Base-by-base conservation (phyloP, 768 basidiomycete species). In the Podaxis pistillaris region DNA sequence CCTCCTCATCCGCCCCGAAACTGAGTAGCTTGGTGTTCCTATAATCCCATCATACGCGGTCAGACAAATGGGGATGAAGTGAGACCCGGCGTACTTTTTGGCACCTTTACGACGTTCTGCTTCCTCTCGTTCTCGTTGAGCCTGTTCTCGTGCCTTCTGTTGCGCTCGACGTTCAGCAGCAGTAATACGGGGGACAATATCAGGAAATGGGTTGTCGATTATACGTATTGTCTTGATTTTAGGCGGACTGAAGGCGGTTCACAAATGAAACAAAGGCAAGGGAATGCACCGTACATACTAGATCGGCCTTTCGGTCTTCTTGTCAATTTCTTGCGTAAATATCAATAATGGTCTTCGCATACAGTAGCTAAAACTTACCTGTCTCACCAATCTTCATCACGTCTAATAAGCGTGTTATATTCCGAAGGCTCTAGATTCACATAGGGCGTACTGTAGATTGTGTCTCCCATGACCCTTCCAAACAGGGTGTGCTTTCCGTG, bases 401-500 rank as follows among this genome's bases (percentile, higher is more conserved):
- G 76, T 97, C 94, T 96, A 59, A 30, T 30, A 68, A 54, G 60
- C 47, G 19, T 15, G 47, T 59, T 3, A 28, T 11, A 47, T 5
- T 40, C 13, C n/a, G n/a, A 24, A 49, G 26, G 6, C 36, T 26
- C 22, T 6, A 8, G 56, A 47, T 13, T 24, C 11, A 47, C 19
- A 24, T 47, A 53, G 12, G 37, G 81, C 88, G 68, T 73, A 93
- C 94, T 96, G 76, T 89, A 96, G 46, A 96, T 77, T 0, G 94
- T 95, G 70, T 95, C 93, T 3, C 94, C 94, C 13, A 94, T 83
- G 57, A 86, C 83, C 52, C 93, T 83, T n/a, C 96, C 96, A 65
- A 98, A 99, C 8, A 98, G 74, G 0, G 97, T 98, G 69, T 98
- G 92, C 72, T 96, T 97, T 49, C 92, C 93, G 55, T 98, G 90